phyloP scores from a whole-genome alignment of 352 stramenopile genomes.

The Thraustochytrium striatum region DNA sequence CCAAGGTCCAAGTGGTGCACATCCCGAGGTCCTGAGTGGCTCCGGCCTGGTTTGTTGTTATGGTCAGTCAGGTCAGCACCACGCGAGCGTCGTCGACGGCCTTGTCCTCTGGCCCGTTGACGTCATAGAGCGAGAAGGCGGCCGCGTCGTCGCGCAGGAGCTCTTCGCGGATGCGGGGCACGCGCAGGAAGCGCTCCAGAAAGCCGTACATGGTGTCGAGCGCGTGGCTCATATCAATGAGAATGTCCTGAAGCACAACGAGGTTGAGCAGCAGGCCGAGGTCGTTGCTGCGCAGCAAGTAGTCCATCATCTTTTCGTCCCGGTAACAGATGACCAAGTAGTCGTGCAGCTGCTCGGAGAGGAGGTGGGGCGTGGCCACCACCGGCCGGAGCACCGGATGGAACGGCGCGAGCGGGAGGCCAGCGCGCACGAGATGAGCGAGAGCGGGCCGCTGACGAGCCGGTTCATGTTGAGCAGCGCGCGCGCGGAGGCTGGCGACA shows the following conservation, averaged over 20 bases:
- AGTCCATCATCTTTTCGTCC: not conserved
- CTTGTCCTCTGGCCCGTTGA: not conserved
- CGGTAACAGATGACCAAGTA: not conserved
- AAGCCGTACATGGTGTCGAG: conserved; percentile 20
- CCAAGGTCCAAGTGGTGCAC: no score
- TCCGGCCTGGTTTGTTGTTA: not conserved
- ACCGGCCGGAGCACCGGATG: conserved; percentile 17
- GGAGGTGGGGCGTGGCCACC: not conserved
- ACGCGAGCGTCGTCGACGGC: not conserved
- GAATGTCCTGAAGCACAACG: not conserved
- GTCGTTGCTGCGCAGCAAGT: not conserved
- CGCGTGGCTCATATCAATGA: not conserved
- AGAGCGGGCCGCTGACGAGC: not conserved
- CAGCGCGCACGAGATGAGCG: not conserved
- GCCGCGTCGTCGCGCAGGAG: not conserved
- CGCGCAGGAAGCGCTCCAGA: conserved; percentile 24
- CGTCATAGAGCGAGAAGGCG: not conserved
- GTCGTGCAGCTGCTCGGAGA: not conserved
- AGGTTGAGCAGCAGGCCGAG: not conserved
- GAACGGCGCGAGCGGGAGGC: not conserved
- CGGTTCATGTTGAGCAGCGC: not conserved
- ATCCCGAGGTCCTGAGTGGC: no score
- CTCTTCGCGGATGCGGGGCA: not conserved
- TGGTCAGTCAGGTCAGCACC: not conserved
- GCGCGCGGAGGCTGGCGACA: not conserved